Base-by-base conservation (phyloP, 352 stramenopile genomes). In the Globisporangium parvum region DNA sequence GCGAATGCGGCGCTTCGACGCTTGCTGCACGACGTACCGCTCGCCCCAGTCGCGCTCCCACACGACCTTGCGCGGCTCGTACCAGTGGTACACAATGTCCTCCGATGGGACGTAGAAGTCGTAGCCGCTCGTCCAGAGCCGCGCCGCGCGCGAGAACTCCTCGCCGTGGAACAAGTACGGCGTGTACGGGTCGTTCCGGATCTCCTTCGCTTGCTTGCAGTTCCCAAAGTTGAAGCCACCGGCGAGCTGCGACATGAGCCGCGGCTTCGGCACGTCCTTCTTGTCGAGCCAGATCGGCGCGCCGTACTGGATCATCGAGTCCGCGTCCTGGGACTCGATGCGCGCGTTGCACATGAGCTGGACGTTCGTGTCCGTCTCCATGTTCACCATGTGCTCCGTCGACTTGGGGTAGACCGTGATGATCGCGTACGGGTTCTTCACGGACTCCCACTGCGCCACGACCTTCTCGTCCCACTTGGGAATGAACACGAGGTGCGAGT, bases 361-460 rank as follows among this genome's bases (percentile, higher is more conserved):
- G 26, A 87, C 62, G 55, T 78, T 80, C 59, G 79, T 60, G 41
- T 87, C 72, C 31, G 71, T 69, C 47, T 77, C 73, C 28, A 71
- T 67, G 15, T 73, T 66, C n/a, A 65, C 75, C 57, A 82, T 53
- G 54, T 85, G 71, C 42, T 88, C 74, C 0, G 74, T 88, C 37
- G 77, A 82, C 70, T 89, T 92, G 3, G 82, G 82, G 59, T 92
- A 92, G 17, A 89, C 77, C 6, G 82, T 87, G 59, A 92, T 86
- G 65, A 92, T 92, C 37, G 79, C 82, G 50, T 87, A 73, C 28
- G 75, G 67, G 50, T 90, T 92, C 33, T 80, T 60, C 6, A 87
- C 52, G 10, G 68, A 66, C 47, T 92, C 82, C 82, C 82, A 92
- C 49, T 92, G 79, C 9, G 57, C 55, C 0, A 88, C 77, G 41